A percentile compares a stretch with the other conserved stretches of the same genome.
phyloP scores from a whole-genome alignment of 202 grass and related monocot species.

The Zizania palustris region DNA sequence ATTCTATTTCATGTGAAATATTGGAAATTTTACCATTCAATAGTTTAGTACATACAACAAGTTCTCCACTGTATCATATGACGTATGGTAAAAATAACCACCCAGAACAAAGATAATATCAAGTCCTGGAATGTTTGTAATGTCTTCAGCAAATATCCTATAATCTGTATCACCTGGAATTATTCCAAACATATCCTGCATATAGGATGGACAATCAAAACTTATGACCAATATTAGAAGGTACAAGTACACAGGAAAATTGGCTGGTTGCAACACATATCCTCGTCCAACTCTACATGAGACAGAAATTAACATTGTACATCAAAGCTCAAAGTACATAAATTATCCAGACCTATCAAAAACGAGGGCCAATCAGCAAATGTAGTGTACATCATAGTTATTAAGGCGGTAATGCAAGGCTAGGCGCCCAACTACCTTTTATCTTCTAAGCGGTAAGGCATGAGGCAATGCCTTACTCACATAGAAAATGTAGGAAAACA shows the following conservation, averaged over 20 bases:
- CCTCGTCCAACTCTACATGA: neutral
- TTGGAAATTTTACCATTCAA: constrained; percentile 17
- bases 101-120: constrained; percentile 99
- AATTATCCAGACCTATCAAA: constrained; percentile 1
- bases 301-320: neutral
- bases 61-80: constrained; percentile 90
- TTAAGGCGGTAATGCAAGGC: too few relatives aligned
- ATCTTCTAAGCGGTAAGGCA: too few relatives aligned
- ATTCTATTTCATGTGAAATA: constrained; percentile 32
- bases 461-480: too few relatives aligned
- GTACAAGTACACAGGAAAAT: neutral
- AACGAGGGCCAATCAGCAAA: neutral
- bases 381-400: neutral
- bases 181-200: constrained; percentile 99
- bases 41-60: constrained; percentile 71
- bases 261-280: constrained; percentile 12
- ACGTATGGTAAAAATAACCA: constrained; percentile 99
- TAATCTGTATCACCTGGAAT: constrained; percentile 99
- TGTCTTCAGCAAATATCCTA: constrained; percentile 97
- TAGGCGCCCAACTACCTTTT: too few relatives aligned
- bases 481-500: too few relatives aligned
- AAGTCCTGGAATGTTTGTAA: constrained; percentile 88
- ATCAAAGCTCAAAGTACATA: constrained; percentile 1
- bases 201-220: constrained; percentile 39
- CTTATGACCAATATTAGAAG: constrained; percentile 15